phyloP scores from a whole-genome alignment of 441 rosid species.

The Bocquillonia castaneifolia region DNA sequence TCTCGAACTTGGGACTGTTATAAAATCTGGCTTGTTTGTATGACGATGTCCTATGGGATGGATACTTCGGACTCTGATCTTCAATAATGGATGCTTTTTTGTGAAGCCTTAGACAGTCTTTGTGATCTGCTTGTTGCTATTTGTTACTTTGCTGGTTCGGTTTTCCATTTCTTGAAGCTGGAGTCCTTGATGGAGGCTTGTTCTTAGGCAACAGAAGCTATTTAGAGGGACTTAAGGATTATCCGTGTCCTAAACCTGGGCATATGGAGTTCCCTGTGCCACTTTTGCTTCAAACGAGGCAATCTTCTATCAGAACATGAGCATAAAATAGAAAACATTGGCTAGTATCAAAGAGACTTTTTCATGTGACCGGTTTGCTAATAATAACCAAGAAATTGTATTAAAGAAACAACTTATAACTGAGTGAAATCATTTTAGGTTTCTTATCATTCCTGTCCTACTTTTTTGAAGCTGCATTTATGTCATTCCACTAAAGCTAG shows the following conservation, averaged over 20 bases:
- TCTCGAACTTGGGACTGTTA: background rate
- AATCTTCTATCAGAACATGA: slow-evolving; percentile 3
- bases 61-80: background rate
- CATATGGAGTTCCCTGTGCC: background rate
- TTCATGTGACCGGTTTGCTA: background rate
- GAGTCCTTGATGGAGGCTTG: background rate
- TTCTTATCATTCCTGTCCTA: background rate
- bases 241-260: background rate
- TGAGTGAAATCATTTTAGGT: background rate
- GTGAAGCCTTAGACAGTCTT: background rate
- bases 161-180: too few relatives aligned
- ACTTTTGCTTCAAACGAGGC: background rate
- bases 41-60: background rate
- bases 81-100: slow-evolving; percentile 4
- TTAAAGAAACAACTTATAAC: background rate
- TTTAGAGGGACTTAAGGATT: background rate
- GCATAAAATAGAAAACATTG: background rate
- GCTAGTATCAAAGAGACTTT: background rate
- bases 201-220: background rate
- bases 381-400: background rate
- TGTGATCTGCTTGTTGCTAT: background rate
- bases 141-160: background rate
- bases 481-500: background rate
- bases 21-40: background rate
- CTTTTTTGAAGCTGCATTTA: slow-evolving; percentile 3